Evolutionary conservation across 495 filamentous ascomycete genomes (phyloP), one percentile per base, ranked within the genome.

Genomic region (Talaromyces borbonicus): DNA sequence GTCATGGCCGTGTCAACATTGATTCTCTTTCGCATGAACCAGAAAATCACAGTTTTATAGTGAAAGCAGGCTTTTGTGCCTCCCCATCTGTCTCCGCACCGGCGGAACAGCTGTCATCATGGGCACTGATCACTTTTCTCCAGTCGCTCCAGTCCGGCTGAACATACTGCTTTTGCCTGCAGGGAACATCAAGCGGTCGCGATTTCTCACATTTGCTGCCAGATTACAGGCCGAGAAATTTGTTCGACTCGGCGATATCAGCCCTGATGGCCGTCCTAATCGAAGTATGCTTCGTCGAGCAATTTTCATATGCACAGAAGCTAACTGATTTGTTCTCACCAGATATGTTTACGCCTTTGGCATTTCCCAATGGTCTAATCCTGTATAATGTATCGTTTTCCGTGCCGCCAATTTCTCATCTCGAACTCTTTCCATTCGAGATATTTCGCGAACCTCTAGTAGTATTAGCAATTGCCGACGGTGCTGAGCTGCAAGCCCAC

Each of bases 281-380:
- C 80, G 87, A 72, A 93, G 87, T 95, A 81, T 52, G 23, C 29
- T 45, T 35, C 24, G 29, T 24, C 24, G 40, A 23, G 20, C 3
- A n/a, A 8, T 20, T 8, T 24, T 8, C 31, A 71, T 56, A 49
- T 25, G 44, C 37, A 52, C 39, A 27, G 49, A 24, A 43, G 39
- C 33, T 49, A 16, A 48, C 22, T 52, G 47, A 43, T 37, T 26
- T 48, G 22, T 19, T 15, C 51, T 44, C 49, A 49, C 22, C 57
- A 95, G 90, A 88, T 56, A 90, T 94, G 82, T 95, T 98, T 61
- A 93, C 88, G 33, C 92, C 92, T 20, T 71, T 94, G 52, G 88
- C 87, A 2, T 97, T 94, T 60, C 90, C 90, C 7, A 78, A 79
- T 49, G 92, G 92, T 45, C 78, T 81, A 51, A 83, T 99, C 52